These are phyloP conservation scores for Rutstroemia sydowiana DNA, from an alignment of 2,329 filamentous ascomycete species.

Conservation along the genomic window DNA sequence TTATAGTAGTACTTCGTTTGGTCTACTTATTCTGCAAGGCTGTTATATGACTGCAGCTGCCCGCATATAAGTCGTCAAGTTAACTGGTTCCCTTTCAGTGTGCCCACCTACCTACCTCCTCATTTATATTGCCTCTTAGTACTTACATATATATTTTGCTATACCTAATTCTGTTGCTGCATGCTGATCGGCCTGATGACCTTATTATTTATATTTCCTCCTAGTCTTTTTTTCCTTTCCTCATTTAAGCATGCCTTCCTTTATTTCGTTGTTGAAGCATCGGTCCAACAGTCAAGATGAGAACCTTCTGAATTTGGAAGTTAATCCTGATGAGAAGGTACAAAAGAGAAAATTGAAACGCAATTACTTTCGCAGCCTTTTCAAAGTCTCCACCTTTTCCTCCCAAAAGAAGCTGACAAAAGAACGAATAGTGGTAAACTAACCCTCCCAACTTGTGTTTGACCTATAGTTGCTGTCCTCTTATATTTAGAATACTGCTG, in stretches of 20 bases:
- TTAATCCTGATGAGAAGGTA: slow-evolving; percentile 18
- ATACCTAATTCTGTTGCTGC: slow-evolving; percentile 9
- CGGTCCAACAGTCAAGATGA: slow-evolving; percentile 16
- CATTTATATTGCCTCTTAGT: background rate
- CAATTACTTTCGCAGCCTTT: slow-evolving; percentile 28
- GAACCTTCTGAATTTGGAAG: slow-evolving; percentile 14
- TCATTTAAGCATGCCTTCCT: slow-evolving; percentile 23
- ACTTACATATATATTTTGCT: slow-evolving; percentile 3
- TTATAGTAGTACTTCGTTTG: background rate
- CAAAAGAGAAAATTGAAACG: slow-evolving; percentile 29
- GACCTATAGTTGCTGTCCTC: background rate
- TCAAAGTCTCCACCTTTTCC: slow-evolving; percentile 23
- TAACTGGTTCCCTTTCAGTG: background rate
- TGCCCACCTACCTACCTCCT: background rate
- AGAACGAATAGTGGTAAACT: slow-evolving; percentile 17
- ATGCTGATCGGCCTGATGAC: slow-evolving; percentile 12
- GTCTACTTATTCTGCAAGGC: background rate
- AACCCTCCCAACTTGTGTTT: background rate
- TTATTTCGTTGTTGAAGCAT: slow-evolving; percentile 25
- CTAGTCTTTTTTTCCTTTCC: background rate
- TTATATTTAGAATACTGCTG: slow-evolving; percentile 12
- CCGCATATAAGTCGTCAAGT: slow-evolving; percentile 5
- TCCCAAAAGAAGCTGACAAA: slow-evolving; percentile 5
- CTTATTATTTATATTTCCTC: background rate
- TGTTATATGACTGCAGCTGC: slow-evolving; percentile 5